Evolutionary conservation across 2,329 filamentous ascomycete genomes (phyloP).

Genomic region (Penicillium verrucosum): DNA sequence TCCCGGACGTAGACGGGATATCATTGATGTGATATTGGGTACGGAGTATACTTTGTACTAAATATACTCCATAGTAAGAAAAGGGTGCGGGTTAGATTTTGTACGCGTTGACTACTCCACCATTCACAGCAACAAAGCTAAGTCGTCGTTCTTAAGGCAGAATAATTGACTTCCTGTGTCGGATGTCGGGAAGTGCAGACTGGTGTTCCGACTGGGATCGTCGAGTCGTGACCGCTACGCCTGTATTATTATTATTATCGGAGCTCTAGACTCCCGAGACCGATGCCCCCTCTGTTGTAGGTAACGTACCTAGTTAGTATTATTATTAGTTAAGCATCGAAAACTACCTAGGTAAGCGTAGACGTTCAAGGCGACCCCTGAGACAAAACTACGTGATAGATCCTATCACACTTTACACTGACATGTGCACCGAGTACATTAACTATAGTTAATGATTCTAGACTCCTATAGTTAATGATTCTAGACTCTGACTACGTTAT

Average conservation of each 20-base stretch:
- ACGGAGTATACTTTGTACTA: neutral
- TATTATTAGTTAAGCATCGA: slow-evolving; percentile 2
- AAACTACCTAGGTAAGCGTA: slow-evolving; percentile 2
- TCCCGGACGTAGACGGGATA: slow-evolving; percentile 11
- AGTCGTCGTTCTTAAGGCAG: slow-evolving; percentile 2
- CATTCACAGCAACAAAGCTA: neutral
- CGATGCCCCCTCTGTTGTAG: neutral
- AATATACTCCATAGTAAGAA: neutral
- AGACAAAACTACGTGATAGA: slow-evolving; percentile 13
- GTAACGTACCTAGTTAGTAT: neutral
- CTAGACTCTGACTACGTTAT: neutral
- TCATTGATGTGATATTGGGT: slow-evolving; percentile 5
- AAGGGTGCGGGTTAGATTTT: neutral
- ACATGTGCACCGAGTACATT: neutral
- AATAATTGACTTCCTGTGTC: slow-evolving; percentile 8
- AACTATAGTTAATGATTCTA: neutral
- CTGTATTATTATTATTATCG: neutral
- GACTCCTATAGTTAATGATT: neutral
- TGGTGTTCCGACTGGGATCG: slow-evolving; percentile 3
- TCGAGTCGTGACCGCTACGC: slow-evolving; percentile 5
- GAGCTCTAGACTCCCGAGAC: slow-evolving; percentile 8
- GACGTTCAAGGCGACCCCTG: slow-evolving; percentile 1
- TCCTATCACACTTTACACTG: neutral
- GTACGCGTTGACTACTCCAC: slow-evolving; percentile 14
- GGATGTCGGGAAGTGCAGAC: slow-evolving; percentile 4